Percentiles rank a stretch among this genome's conserved stretches.
phyloP scores from a whole-genome alignment of 2,329 filamentous ascomycete species.

The Ophiostoma fasciatum region DNA sequence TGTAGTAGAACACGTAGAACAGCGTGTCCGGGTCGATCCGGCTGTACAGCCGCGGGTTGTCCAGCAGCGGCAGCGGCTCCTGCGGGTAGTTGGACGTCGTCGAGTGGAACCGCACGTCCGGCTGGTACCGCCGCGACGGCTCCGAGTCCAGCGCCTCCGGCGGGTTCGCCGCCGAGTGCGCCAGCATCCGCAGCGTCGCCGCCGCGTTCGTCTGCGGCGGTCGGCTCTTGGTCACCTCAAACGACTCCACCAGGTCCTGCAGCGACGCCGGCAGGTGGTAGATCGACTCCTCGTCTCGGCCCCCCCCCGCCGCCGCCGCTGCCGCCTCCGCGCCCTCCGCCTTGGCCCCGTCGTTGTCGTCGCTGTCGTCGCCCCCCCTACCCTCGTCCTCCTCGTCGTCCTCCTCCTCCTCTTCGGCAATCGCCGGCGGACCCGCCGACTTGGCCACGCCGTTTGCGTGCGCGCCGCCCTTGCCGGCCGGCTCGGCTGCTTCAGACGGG shows the following conservation, averaged over 20 bases:
- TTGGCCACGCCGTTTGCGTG: no score
- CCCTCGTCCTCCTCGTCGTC: slow-evolving; percentile 35
- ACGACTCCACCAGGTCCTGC: slow-evolving; percentile 81
- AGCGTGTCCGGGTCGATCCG: slow-evolving; percentile 85
- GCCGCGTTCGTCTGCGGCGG: slow-evolving; percentile 46
- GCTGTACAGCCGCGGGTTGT: slow-evolving; percentile 75
- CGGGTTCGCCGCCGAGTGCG: slow-evolving; percentile 55
- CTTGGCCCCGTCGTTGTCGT: no score
- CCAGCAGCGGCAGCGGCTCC: slow-evolving; percentile 80
- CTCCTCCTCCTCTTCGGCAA: no score
- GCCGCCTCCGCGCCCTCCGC: slow-evolving; percentile 34
- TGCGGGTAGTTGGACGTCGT: slow-evolving; percentile 79
- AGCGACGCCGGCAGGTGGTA: slow-evolving; percentile 84
- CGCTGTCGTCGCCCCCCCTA: slow-evolving; percentile 52
- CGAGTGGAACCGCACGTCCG: slow-evolving; percentile 60
- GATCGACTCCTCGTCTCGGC: slow-evolving; percentile 57
- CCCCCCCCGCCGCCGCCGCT: slow-evolving; percentile 26
- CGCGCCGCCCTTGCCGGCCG: no score
- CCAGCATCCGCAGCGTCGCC: slow-evolving; percentile 58
- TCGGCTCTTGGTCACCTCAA: slow-evolving; percentile 66
- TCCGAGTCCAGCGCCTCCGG: slow-evolving; percentile 70
- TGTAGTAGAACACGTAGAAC: slow-evolving; percentile 99
- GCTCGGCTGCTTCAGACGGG: no score
- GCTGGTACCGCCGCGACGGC: slow-evolving; percentile 68
- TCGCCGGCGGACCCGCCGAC: no score